phyloP scores from a whole-genome alignment of 129 eudicot genomes.

The Gnaphalium uliginosum region DNA sequence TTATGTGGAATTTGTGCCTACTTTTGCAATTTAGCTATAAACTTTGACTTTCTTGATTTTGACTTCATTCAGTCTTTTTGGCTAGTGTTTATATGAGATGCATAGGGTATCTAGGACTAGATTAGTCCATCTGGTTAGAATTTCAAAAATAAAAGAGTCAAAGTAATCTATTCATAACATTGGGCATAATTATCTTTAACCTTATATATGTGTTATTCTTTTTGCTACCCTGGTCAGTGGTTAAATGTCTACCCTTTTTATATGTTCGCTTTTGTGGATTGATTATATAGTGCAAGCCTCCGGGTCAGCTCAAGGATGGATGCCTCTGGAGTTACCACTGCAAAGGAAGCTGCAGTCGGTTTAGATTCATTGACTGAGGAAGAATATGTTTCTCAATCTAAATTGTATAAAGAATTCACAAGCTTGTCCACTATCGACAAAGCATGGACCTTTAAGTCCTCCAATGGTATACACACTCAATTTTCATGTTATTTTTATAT shows the following conservation, averaged over 20 bases:
- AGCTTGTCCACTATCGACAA: slow-evolving; percentile 64
- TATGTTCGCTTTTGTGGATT: background rate
- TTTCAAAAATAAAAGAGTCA: too few relatives aligned
- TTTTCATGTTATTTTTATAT: background rate
- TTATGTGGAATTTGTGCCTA: too few relatives aligned
- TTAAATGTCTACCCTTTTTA: background rate
- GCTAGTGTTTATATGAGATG: too few relatives aligned
- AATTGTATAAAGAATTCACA: slow-evolving; percentile 66
- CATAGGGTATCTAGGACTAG: background rate
- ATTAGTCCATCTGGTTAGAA: background rate
- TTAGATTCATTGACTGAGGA: slow-evolving; percentile 50
- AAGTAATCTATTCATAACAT: too few relatives aligned
- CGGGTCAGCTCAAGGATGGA: slow-evolving; percentile 52
- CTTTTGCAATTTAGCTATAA: too few relatives aligned
- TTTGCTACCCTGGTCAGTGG: too few relatives aligned
- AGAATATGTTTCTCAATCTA: slow-evolving; percentile 72
- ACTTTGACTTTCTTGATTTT: too few relatives aligned
- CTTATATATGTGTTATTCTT: too few relatives aligned
- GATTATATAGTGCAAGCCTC: slow-evolving; percentile 34
- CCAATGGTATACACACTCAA: slow-evolving; percentile 40
- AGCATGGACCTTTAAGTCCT: slow-evolving; percentile 76
- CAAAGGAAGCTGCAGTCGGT: slow-evolving; percentile 37
- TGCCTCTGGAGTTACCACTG: slow-evolving; percentile 34
- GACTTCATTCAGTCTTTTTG: too few relatives aligned
- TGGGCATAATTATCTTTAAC: too few relatives aligned